These are phyloP conservation scores for Penstemon newberryi DNA, from an alignment of 257 asterid species.

Conservation along the genomic window DNA sequence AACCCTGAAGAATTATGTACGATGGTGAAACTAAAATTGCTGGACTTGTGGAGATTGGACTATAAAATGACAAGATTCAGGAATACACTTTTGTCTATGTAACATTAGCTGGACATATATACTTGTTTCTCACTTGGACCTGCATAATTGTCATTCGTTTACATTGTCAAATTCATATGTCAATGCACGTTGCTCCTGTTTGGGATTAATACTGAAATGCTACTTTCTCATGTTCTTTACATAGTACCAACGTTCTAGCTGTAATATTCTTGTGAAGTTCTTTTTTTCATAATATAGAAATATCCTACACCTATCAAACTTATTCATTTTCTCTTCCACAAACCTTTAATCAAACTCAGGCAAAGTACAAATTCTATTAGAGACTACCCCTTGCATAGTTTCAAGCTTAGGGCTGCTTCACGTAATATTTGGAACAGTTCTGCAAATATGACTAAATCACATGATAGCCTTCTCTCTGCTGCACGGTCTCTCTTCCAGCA, in stretches of 20 bases:
- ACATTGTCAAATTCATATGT: too few species aligned
- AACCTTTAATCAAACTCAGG: constrained; percentile 41
- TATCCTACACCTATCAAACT: not conserved
- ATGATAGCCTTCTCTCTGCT: constrained; percentile 53
- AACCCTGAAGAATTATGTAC: not conserved
- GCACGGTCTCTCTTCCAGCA: constrained; percentile 79
- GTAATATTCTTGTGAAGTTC: not conserved
- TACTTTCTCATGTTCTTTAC: not conserved
- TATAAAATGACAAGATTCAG: not conserved
- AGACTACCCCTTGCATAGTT: constrained; percentile 57
- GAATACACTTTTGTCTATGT: not conserved
- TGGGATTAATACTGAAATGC: not conserved
- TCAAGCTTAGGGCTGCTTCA: constrained; percentile 72
- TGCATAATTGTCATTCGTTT: not conserved
- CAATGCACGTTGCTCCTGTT: too few species aligned
- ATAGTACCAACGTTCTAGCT: constrained; percentile 1
- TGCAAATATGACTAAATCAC: constrained; percentile 33
- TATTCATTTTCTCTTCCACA: not conserved
- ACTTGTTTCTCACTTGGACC: not conserved
- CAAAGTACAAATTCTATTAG: constrained; percentile 44
- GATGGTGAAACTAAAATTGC: not conserved
- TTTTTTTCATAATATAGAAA: constrained; percentile 4
- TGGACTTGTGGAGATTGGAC: not conserved
- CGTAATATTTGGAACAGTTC: constrained; percentile 74
- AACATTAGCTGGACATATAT: not conserved